Conservation (phyloP, 2,329 filamentous ascomycete genomes). For the Phialophora expanda region DNA sequence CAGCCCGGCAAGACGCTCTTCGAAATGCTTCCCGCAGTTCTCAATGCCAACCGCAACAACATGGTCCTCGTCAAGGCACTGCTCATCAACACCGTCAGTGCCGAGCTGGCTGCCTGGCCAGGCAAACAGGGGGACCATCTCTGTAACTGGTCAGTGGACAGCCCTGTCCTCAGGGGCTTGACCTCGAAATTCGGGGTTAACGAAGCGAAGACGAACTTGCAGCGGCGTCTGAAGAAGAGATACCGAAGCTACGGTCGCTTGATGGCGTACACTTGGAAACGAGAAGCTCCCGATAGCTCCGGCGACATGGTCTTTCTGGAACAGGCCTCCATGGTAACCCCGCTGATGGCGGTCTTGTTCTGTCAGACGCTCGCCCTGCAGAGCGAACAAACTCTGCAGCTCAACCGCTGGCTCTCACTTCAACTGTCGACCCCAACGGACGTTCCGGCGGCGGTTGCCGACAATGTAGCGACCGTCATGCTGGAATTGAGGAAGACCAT, state of each 20-base stretch:
- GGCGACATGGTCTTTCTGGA: slow-evolving; percentile 26
- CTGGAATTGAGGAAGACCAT: slow-evolving; percentile 35
- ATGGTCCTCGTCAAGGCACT: slow-evolving; percentile 33
- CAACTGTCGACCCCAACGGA: slow-evolving; percentile 13
- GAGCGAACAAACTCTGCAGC: slow-evolving; percentile 16
- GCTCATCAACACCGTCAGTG: slow-evolving; percentile 27
- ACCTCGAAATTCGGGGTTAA: slow-evolving; percentile 20
- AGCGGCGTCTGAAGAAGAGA: slow-evolving; percentile 1
- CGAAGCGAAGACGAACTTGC: slow-evolving; percentile 9
- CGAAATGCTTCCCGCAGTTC: slow-evolving; percentile 18
- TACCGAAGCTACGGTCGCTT: slow-evolving; percentile 30
- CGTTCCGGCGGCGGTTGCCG: not conserved
- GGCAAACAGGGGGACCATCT: not conserved
- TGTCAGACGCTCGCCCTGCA: slow-evolving; percentile 20
- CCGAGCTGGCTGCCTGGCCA: slow-evolving; percentile 31
- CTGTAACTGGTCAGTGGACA: slow-evolving; percentile 10
- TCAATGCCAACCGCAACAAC: slow-evolving; percentile 31
- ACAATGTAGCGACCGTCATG: slow-evolving; percentile 23
- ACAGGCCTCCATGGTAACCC: slow-evolving; percentile 35
- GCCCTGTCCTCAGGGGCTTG: slow-evolving; percentile 16
- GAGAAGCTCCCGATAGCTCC: slow-evolving; percentile 12
- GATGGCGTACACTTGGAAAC: slow-evolving; percentile 30
- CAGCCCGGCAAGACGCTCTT: slow-evolving; percentile 20
- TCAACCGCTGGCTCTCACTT: slow-evolving; percentile 34
- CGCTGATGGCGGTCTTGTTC: slow-evolving; percentile 34